A percentile compares a stretch with the other conserved stretches of the same genome.
These are phyloP conservation scores for Leccinum broughii DNA, from an alignment of 768 basidiomycete species.

Conservation along the genomic window DNA sequence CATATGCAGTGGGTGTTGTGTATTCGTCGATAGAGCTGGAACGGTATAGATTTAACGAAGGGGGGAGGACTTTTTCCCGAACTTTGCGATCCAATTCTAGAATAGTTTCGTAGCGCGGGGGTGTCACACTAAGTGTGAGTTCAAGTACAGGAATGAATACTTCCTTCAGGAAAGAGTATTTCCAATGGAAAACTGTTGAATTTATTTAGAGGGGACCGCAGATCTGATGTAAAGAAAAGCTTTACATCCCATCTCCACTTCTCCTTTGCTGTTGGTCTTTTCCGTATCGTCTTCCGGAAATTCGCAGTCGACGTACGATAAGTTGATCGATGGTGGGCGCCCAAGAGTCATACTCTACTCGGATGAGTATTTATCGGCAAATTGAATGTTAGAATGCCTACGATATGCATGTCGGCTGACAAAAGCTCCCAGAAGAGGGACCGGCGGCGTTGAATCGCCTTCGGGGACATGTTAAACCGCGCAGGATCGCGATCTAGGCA, in stretches of 20 bases:
- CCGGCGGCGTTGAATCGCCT: conserved; percentile 61
- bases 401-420: conserved; percentile 50
- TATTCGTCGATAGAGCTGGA: conserved; percentile 36
- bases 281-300: conserved; percentile 55
- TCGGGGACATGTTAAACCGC: conserved; percentile 61
- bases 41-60: conserved; percentile 50
- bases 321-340: conserved; percentile 56
- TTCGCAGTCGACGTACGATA: conserved; percentile 63
- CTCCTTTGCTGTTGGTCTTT: conserved; percentile 50
- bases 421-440: conserved; percentile 71
- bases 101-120: conserved; percentile 62
- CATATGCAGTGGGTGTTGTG: conserved; percentile 53
- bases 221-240: not conserved
- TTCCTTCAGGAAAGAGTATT: conserved; percentile 55
- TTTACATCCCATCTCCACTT: conserved; percentile 51
- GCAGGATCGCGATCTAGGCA: conserved; percentile 67
- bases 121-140: conserved; percentile 55
- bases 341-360: conserved; percentile 58
- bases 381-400: conserved; percentile 29
- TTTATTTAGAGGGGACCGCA: not conserved
- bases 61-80: conserved; percentile 59
- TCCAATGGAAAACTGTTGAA: conserved; percentile 54
- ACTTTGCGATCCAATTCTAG: conserved; percentile 69
- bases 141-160: conserved; percentile 55
- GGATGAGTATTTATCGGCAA: not conserved